Base-by-base conservation (phyloP, 176 grass and related monocot genomes). In the Tillandsia leiboldiana region DNA sequence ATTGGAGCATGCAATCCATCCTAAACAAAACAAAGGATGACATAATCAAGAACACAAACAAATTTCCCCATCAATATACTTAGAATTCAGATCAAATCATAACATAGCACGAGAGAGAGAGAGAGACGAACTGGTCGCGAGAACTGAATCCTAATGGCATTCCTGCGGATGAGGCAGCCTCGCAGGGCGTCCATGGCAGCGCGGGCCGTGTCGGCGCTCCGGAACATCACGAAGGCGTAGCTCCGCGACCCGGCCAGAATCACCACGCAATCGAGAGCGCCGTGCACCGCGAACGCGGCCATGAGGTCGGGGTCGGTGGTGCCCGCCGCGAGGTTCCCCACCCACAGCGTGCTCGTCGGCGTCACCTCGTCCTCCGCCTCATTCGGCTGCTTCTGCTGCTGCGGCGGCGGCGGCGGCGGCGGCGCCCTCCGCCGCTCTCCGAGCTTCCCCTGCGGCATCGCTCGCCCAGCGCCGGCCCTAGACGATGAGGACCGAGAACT, bases 191-290 rank as follows among this genome's bases (percentile, higher is more conserved):
- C 70, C 64, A 87, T 74, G 49, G 94, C 84, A 8, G 77, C 70
- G 66, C 82, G 85, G 28, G 89, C 90, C 53, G 80, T 70, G 1
- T 73, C 61, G 0, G 72, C 66, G 70, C 49, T 23, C 51, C 82
- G 94, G 78, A 93, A 97, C n/a, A 92, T 82, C 27, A 87, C 57
- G 74, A 97, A 97, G 10, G 94, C 67, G 80, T 97, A 93, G 77
- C 80, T 83, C 51, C 94, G 83, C 26, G 82, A 63, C 10, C 83
- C 84, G 12, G 82, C 73, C 18, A 77, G 81, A 15, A 75, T 80
- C 17, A 83, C 65, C 57, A 70, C 66, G 77, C 82, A 97, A 80
- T 97, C 89, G 52, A 97, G 84, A 3, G 84, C 94, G 51, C 82
- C 82, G 75, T 83, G 77, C 28, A 73, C 75, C 0, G 53, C 28